Evolutionary conservation across 2,329 filamentous ascomycete species (phyloP), one percentile per base, ranked within the genome.

Genomic region (Aspergillus tanneri): DNA sequence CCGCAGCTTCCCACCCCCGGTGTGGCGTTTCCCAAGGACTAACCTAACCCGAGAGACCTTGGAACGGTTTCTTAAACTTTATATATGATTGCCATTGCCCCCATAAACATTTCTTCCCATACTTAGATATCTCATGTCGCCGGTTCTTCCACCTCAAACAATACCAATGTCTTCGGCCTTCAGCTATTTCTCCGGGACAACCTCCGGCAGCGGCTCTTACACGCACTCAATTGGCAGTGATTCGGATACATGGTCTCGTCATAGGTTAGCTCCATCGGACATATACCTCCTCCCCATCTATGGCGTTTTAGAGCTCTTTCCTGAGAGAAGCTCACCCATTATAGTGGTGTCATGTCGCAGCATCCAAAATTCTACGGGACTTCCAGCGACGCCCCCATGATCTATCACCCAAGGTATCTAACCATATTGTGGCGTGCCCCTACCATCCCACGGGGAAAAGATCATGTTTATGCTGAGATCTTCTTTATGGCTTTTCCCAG

Each of bases 351-450:
- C 25, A 59, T 67, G 53, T 55, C 63, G 43, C 63, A 63, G 4
- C 65, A 63, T 35, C 49, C 65, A 24, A 52, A 44, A 27, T 57
- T 65, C 42, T 69, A 68, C 41, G 58, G 56, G 39, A 49, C 56
- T 43, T 56, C 65, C 30, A 55, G 59, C 34, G 57, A 59, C 34
- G 37, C 56, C 44, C 64, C 66, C 27, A 48, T 67, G 38, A 59
- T 69, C 16, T 69, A 68, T 52, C 66, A 68, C 36, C 64, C 61
- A 70, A 70, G 68, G 68, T 70, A 68, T 43, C 49, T 46, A 42
- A 46, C 40, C 38, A 47, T 41, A 35, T 41, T 43, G 36, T 49
- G 18, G 22, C 18, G 10, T 35, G n/a, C 16, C 43, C 25, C 23
- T 45, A 40, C 16, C 30, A 30, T 39, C 45, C 34, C 24, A 18